phyloP scores from a whole-genome alignment of 1,139 yeast genomes.

The Candida sanyaensis region DNA sequence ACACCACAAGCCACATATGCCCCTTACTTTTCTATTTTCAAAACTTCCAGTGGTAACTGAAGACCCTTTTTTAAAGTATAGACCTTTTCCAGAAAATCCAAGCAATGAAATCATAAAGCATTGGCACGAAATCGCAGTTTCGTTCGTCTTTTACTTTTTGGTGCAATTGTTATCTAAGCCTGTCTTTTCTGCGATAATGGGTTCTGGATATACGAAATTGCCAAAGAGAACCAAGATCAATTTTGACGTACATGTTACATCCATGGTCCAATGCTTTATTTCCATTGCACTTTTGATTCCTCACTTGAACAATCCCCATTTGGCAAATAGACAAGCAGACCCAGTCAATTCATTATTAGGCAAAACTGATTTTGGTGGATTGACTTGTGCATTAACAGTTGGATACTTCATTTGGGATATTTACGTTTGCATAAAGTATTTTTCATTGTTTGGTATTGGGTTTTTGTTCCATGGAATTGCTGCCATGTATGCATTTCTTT shows the following conservation, averaged over 20 bases:
- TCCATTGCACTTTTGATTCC: conserved; percentile 60
- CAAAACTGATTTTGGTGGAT: conserved; percentile 71
- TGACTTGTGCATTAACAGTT: conserved; percentile 68
- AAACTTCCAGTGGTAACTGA: conserved; percentile 28
- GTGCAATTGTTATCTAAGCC: conserved; percentile 46
- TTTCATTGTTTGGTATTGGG: conserved; percentile 73
- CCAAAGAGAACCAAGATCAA: conserved; percentile 56
- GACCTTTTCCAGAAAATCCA: conserved; percentile 49
- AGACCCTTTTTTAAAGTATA: conserved; percentile 46
- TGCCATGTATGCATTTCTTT: conserved; percentile 72
- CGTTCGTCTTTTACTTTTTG: conserved; percentile 39
- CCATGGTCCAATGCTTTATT: conserved; percentile 75
- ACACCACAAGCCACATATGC: background rate
- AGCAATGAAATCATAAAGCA: conserved; percentile 37
- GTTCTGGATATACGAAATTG: conserved; percentile 50
- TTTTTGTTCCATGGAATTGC: conserved; percentile 85
- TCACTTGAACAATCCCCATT: conserved; percentile 53
- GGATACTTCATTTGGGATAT: conserved; percentile 97
- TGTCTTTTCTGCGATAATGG: conserved; percentile 33
- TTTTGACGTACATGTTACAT: conserved; percentile 86
- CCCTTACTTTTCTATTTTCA: conserved; percentile 8
- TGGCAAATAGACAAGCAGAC: conserved; percentile 46
- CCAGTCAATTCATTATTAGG: conserved; percentile 54
- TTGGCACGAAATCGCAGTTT: conserved; percentile 53
- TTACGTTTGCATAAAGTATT: conserved; percentile 60